A percentile compares a stretch with the other conserved stretches of the same genome.
Evolutionary conservation across 1,139 yeast genomes (phyloP).

Genomic region (Geotrichum klebahnii): DNA sequence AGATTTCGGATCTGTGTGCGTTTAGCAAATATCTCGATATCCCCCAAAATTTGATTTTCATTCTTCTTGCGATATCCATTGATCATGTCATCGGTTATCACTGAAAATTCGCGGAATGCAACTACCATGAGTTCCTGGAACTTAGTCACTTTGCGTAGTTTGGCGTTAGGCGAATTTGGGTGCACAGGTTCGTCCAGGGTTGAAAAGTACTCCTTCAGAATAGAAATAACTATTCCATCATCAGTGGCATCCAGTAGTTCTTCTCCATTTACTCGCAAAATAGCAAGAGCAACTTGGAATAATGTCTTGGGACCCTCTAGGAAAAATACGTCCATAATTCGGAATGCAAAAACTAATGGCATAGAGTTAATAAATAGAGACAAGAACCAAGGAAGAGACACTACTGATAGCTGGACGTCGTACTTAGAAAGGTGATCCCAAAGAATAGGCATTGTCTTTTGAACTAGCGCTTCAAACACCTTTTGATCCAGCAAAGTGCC

Average conservation of each 20-base stretch:
- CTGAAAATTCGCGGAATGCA: constrained; percentile 85
- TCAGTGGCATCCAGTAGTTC: constrained; percentile 74
- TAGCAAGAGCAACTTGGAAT: constrained; percentile 90
- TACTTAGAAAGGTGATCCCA: constrained; percentile 75
- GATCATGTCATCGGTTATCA: constrained; percentile 71
- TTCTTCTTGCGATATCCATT: constrained; percentile 64
- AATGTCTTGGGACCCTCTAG: constrained; percentile 84
- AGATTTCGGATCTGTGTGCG: constrained; percentile 84
- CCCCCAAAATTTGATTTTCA: constrained; percentile 73
- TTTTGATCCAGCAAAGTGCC: constrained; percentile 92
- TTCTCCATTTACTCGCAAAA: constrained; percentile 81
- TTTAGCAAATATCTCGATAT: constrained; percentile 85
- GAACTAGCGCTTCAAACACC: constrained; percentile 86
- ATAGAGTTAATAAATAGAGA: constrained; percentile 85
- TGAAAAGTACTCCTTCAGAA: constrained; percentile 76
- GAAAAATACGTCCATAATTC: constrained; percentile 88
- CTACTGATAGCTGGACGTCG: constrained; percentile 92
- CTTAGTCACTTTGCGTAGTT: constrained; percentile 64
- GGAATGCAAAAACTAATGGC: constrained; percentile 90
- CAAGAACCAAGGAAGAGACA: constrained; percentile 93
- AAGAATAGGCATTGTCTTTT: constrained; percentile 80
- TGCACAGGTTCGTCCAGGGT: constrained; percentile 77
- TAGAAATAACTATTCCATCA: constrained; percentile 86
- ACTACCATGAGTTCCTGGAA: constrained; percentile 89
- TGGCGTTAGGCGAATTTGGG: constrained; percentile 64